phyloP scores from a whole-genome alignment of 2,329 filamentous ascomycete species.

The Botrytis deweyae region DNA sequence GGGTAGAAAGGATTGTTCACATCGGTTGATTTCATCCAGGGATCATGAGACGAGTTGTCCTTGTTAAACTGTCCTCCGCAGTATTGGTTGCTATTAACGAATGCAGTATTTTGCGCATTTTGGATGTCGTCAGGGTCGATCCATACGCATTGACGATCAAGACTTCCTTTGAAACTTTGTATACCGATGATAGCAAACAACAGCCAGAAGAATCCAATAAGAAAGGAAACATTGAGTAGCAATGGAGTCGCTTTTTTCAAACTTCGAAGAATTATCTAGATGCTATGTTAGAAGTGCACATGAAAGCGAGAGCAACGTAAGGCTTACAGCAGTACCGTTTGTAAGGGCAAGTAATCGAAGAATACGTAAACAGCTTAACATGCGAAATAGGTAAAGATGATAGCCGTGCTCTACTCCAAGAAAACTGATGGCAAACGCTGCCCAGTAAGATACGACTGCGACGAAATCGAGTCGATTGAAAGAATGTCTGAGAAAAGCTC shows the following conservation, averaged over 20 bases:
- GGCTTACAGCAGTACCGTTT: conserved; percentile 81
- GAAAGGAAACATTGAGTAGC: conserved; percentile 86
- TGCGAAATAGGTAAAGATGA: conserved; percentile 87
- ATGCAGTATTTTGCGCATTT: conserved; percentile 51
- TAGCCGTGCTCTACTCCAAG: conserved; percentile 65
- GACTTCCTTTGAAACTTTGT: conserved; percentile 88
- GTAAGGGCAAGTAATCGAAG: conserved; percentile 87
- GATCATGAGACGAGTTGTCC: conserved; percentile 53
- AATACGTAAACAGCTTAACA: conserved; percentile 94
- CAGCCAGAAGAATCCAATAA: conserved; percentile 97
- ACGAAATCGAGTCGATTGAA: conserved; percentile 96
- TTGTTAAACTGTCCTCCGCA: conserved; percentile 80
- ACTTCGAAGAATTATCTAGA: conserved; percentile 84
- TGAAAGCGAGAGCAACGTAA: background rate
- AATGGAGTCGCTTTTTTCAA: conserved; percentile 92
- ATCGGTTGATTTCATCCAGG: conserved; percentile 61
- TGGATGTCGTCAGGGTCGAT: conserved; percentile 60
- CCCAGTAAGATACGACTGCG: conserved; percentile 93
- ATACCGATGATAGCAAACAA: conserved; percentile 95
- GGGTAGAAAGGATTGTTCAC: conserved; percentile 39
- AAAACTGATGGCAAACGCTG: conserved; percentile 74
- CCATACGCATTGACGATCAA: conserved; percentile 77
- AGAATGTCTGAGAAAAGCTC: conserved; percentile 89
- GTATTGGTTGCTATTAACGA: conserved; percentile 67
- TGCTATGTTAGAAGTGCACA: conserved; percentile 10